phyloP scores from a whole-genome alignment of 139 green algal genomes.

The Coelastrella sp. region DNA sequence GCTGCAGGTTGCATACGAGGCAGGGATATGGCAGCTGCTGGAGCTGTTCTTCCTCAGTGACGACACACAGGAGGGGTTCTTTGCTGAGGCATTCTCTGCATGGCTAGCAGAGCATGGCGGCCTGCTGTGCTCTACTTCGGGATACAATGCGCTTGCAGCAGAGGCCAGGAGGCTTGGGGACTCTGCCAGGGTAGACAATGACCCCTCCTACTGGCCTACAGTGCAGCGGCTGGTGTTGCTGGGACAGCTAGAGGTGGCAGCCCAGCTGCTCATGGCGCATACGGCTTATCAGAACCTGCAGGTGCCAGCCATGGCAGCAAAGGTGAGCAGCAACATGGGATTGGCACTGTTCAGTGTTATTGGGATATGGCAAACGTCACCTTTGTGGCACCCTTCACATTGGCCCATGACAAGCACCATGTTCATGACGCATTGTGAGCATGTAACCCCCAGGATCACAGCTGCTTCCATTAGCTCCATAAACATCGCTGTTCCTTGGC shows the following conservation, averaged over 20 bases:
- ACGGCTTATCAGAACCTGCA: conserved; percentile 49
- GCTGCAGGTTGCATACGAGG: conserved; percentile 42
- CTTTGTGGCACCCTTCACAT: no score
- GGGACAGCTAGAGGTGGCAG: conserved; percentile 66
- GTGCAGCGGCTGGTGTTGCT: conserved; percentile 63
- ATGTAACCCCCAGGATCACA: no score
- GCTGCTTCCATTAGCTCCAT: no score
- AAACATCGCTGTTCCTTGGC: not conserved
- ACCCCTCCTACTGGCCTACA: conserved; percentile 52
- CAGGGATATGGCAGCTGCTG: conserved; percentile 57
- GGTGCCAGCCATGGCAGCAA: conserved; percentile 26
- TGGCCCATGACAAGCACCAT: no score
- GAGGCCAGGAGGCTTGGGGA: conserved; percentile 4
- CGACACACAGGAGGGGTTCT: conserved; percentile 49
- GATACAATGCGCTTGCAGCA: not conserved
- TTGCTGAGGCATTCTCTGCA: conserved; percentile 52
- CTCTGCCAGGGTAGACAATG: conserved; percentile 40
- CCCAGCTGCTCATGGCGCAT: conserved; percentile 69
- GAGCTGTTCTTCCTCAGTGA: conserved; percentile 57
- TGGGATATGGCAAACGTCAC: not conserved
- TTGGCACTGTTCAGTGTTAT: not conserved
- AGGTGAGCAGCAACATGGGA: conserved; percentile 3
- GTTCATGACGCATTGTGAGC: not conserved
- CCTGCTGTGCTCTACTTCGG: conserved; percentile 2
- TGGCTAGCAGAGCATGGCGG: conserved; percentile 46